Evolutionary conservation across 2,329 filamentous ascomycete species (phyloP), one percentile per base, ranked within the genome.

Genomic region (Fusarium buxicola): DNA sequence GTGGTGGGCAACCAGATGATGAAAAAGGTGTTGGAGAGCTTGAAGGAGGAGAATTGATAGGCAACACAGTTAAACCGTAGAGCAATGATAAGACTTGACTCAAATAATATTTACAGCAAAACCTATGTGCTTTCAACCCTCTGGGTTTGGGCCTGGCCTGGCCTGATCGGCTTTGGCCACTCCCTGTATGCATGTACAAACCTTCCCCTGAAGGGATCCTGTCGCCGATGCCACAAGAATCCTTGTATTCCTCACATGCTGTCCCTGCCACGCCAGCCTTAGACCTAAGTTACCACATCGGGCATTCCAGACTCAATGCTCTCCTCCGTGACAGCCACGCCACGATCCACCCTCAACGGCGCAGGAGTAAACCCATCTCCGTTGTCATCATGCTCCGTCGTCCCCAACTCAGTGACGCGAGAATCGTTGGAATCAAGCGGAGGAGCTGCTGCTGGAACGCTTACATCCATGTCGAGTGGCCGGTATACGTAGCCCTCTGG

Each of bases 1-100:
- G 88, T 89, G 69, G 81, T 99, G 32, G 95, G 95, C 3, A 97
- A 97, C 74, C 90, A 94, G 75, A 99, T 99, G 95, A 96, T 99
- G 77, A 93, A 90, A 81, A 95, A 92, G 39, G 95, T 99, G 70
- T 78, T 97, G 68, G 91, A 94, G 78, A 94, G 92, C 76, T 90
- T 89, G 21, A 79, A 76, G 71, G 75, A 79, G 36, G 64, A 59
- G 10, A 52, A 63, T 45, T 63, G 48, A 55, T 27, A 21, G 13
- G 35, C 8, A 30, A 24, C 8, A 44, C 32, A 31, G 44, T 24
- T 48, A 35, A 46, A 44, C 18, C 27, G 39, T 27, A 43, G 35
- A 36, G 27, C 25, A 50, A 47, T 38, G 13, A 35, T 31, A 41
- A 51, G 13, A 13, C 27, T 45, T 53, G 25, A 35, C 50, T 57